A percentile compares a stretch with the other conserved stretches of the same genome.
Conservation (phyloP, 1,284 basidiomycete species). For the Microbotryum lychnidis-dioicae region DNA sequence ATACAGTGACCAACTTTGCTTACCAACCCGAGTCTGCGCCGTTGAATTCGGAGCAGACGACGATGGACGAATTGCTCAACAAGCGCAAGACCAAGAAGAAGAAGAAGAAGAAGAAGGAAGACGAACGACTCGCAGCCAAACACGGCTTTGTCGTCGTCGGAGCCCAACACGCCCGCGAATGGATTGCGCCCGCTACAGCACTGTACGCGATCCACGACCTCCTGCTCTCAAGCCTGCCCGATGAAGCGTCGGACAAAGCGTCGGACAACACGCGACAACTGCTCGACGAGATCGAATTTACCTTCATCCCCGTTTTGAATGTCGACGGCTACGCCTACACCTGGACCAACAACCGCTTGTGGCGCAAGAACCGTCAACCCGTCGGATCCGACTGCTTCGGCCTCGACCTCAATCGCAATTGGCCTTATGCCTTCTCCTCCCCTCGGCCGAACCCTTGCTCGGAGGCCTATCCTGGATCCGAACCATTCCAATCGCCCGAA, state of each 20-base stretch:
- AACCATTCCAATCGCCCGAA: constrained; percentile 61
- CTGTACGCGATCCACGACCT: constrained; percentile 66
- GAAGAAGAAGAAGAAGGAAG: not conserved
- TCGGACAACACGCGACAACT: constrained; percentile 48
- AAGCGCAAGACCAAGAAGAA: constrained; percentile 9
- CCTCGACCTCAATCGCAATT: constrained; percentile 73
- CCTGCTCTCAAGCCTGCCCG: constrained; percentile 48
- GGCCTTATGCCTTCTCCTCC: constrained; percentile 43
- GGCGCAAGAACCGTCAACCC: constrained; percentile 72
- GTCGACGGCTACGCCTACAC: constrained; percentile 73
- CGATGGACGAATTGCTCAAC: constrained; percentile 2
- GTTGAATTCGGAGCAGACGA: too few relatives aligned
- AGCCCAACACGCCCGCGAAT: constrained; percentile 75
- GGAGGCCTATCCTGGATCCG: constrained; percentile 37
- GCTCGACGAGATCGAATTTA: constrained; percentile 58
- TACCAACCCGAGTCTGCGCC: too few relatives aligned
- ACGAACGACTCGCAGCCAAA: constrained; percentile 1
- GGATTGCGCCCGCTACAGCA: constrained; percentile 67
- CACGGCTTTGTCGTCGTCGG: constrained; percentile 59
- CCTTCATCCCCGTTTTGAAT: constrained; percentile 69
- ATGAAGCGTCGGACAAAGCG: constrained; percentile 15
- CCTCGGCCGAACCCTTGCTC: constrained; percentile 24
- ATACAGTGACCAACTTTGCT: too few relatives aligned
- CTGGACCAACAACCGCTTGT: constrained; percentile 56
- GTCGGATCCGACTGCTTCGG: constrained; percentile 51